Percentiles rank a stretch among this genome's conserved stretches.
These are phyloP conservation scores for Colletotrichum abscissum DNA, from an alignment of 2,329 filamentous ascomycete genomes.

Conservation along the genomic window DNA sequence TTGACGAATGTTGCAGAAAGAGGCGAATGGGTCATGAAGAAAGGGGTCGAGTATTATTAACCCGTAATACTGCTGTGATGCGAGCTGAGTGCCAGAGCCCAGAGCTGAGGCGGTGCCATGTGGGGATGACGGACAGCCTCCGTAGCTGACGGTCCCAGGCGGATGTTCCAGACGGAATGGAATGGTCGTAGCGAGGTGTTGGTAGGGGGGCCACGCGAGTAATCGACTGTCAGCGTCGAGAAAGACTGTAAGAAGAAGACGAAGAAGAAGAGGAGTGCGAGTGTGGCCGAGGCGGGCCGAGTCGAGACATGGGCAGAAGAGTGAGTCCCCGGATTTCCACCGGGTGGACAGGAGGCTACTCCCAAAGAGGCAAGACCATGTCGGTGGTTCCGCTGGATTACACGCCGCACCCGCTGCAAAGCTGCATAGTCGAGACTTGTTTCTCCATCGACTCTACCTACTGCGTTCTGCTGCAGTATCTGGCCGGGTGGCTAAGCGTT, in stretches of 20 bases:
- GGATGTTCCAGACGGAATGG: not conserved
- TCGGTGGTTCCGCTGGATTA: constrained; percentile 4
- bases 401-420: not conserved
- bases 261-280: constrained; percentile 1
- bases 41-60: not conserved
- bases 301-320: not conserved
- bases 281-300: constrained; percentile 2
- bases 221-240: not conserved
- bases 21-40: not conserved
- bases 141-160: constrained; percentile 1
- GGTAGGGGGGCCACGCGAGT: no score
- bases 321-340: constrained; percentile 16
- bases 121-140: constrained; percentile 29
- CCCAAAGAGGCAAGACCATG: not conserved
- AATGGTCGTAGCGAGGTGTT: not conserved
- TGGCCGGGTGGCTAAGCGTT: not conserved
- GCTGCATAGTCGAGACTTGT: not conserved
- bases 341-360: not conserved
- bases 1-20: constrained; percentile 31
- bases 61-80: not conserved
- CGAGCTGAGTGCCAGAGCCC: not conserved
- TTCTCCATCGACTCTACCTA: not conserved
- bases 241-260: not conserved
- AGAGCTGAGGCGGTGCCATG: constrained; percentile 10
- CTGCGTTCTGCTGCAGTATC: not conserved